phyloP scores from a whole-genome alignment of 2,329 filamentous ascomycete genomes.

The Stachybotrys echinatus region DNA sequence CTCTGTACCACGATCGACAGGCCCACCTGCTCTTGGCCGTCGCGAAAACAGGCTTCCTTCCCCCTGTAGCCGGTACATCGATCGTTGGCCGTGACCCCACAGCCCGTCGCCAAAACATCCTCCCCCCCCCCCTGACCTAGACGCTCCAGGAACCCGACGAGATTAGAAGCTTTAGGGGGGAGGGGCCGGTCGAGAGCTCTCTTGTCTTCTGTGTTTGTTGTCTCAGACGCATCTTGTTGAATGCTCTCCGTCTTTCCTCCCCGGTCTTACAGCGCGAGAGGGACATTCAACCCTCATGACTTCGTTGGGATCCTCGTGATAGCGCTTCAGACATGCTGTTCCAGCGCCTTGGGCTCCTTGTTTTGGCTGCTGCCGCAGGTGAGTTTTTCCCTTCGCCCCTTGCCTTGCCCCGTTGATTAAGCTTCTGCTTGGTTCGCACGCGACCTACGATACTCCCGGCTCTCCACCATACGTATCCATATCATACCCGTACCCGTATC shows the following conservation, averaged over 20 bases:
- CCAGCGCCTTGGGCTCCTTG: neutral
- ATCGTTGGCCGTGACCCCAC: neutral
- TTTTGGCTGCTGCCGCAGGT: conserved; percentile 1
- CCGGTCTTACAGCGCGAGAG: neutral
- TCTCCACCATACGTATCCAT: too few species aligned
- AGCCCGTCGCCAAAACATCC: too few species aligned
- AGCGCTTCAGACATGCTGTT: conserved; percentile 1
- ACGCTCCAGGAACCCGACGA: neutral
- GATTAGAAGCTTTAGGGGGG: neutral
- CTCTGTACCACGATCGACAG: too few species aligned
- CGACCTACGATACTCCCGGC: too few species aligned
- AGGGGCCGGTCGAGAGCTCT: neutral
- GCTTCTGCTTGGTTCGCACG: neutral
- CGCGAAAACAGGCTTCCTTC: too few species aligned
- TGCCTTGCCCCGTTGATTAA: neutral
- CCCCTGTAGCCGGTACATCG: neutral
- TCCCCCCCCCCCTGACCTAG: neutral
- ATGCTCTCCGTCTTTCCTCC: neutral
- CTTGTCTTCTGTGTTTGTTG: neutral
- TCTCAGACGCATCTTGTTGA: neutral
- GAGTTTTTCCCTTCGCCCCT: too few species aligned
- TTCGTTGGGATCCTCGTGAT: neutral
- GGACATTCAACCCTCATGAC: neutral
- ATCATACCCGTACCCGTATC: too few species aligned
- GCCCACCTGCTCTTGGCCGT: too few species aligned